Percentiles rank a stretch among this genome's conserved stretches.
phyloP scores from a whole-genome alignment of 306 rosid genomes.

The Prunus mume region DNA sequence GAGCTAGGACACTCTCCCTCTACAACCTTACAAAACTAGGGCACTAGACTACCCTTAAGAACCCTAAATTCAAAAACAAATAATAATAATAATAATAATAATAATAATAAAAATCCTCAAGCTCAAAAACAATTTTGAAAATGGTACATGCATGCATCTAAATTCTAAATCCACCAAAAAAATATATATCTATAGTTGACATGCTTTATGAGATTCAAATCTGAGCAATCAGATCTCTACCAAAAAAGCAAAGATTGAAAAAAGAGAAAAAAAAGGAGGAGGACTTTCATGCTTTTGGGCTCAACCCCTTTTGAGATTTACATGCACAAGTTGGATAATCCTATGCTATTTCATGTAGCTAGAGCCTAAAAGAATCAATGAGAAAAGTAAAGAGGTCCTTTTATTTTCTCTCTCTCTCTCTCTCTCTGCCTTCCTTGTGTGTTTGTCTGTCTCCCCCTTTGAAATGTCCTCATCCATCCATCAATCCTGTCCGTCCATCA shows the following conservation, averaged over 20 bases:
- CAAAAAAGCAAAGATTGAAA: background rate
- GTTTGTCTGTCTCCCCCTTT: constrained; percentile 1
- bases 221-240: constrained; percentile 11
- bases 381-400: constrained; percentile 1
- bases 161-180: background rate
- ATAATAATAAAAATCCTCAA: background rate
- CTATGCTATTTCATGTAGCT: constrained; percentile 2
- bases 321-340: constrained; percentile 23
- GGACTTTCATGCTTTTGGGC: constrained; percentile 7
- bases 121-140: constrained; percentile 2
- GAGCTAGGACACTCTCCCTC: background rate
- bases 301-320: background rate
- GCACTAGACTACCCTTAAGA: background rate
- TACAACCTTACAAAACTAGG: background rate
- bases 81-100: no score
- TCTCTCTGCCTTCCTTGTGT: background rate
- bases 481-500: constrained; percentile 34
- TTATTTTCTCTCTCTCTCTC: background rate
- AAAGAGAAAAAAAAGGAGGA: background rate
- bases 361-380: constrained; percentile 11
- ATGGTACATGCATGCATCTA: no score
- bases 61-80: no score
- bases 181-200: constrained; percentile 8
- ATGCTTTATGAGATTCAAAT: background rate
- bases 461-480: constrained; percentile 5